These are phyloP conservation scores for Citrullus amarus DNA, from an alignment of 306 rosid species.

Conservation along the genomic window DNA sequence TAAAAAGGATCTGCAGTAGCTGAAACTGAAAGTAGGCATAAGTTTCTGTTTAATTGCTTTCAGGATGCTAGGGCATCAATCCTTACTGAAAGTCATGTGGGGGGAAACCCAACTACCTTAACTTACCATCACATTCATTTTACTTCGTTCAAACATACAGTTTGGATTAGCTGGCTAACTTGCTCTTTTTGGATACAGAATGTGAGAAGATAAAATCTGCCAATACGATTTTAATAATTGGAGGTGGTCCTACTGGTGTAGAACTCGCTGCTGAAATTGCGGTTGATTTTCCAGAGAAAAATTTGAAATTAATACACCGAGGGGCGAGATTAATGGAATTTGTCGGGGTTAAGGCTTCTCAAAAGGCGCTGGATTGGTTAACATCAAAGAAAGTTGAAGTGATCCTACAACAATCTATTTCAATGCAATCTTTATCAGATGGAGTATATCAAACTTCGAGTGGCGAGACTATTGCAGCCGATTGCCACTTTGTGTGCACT, in stretches of 20 bases:
- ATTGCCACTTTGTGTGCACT: slow-evolving; percentile 25
- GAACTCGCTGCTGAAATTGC: slow-evolving; percentile 36
- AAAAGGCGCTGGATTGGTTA: slow-evolving; percentile 31
- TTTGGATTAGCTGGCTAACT: not conserved
- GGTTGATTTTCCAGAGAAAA: slow-evolving; percentile 23
- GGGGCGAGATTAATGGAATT: slow-evolving; percentile 31
- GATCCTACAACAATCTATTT: slow-evolving; percentile 20
- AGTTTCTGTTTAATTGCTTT: not conserved
- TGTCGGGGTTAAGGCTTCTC: slow-evolving; percentile 26
- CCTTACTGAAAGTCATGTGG: not conserved
- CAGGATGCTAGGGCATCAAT: not conserved
- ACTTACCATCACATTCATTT: not conserved
- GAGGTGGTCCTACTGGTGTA: slow-evolving; percentile 38
- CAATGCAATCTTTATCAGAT: slow-evolving; percentile 10
- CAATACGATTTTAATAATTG: slow-evolving; percentile 20
- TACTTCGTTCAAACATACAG: not conserved
- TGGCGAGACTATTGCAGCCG: slow-evolving; percentile 26
- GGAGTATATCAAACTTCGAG: slow-evolving; percentile 16
- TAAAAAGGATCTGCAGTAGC: not conserved
- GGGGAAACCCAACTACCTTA: not conserved
- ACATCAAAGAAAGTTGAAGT: slow-evolving; percentile 31
- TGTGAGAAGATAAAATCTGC: slow-evolving; percentile 22
- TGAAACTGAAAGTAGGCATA: not conserved
- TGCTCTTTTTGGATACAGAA: slow-evolving; percentile 11
- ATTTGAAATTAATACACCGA: slow-evolving; percentile 22